A percentile compares a stretch with the other conserved stretches of the same genome.
Evolutionary conservation across 176 grass and related monocot genomes (phyloP).

Genomic region (Thinopyrum elongatum): DNA sequence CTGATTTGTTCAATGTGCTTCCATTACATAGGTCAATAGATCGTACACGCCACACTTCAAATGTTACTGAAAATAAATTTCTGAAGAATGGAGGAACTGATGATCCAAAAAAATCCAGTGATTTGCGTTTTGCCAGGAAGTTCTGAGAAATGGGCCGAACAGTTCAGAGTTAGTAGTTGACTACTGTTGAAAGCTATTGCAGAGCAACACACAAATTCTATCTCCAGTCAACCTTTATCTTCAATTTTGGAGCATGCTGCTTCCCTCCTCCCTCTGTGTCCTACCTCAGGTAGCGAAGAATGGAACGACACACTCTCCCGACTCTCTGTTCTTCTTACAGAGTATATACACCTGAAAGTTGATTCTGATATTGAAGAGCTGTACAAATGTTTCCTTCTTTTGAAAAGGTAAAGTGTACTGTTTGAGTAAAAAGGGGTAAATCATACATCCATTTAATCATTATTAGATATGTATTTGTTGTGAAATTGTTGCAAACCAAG

Average conservation of each 20-base stretch:
- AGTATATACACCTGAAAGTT: conserved; percentile 77
- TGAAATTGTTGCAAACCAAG: neutral
- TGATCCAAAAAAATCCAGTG: conserved; percentile 28
- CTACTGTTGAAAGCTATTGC: conserved; percentile 52
- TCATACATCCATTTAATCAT: neutral
- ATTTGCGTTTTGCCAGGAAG: conserved; percentile 28
- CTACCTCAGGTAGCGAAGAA: conserved; percentile 50
- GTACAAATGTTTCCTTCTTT: conserved; percentile 80
- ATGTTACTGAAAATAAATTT: conserved; percentile 30
- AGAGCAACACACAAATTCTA: conserved; percentile 30
- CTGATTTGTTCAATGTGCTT: conserved; percentile 55
- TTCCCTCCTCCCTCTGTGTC: conserved; percentile 35
- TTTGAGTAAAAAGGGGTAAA: conserved; percentile 36
- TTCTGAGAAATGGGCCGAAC: conserved; percentile 53
- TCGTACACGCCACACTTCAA: conserved; percentile 25
- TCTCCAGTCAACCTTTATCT: conserved; percentile 43
- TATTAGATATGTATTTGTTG: neutral
- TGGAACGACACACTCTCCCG: conserved; percentile 40
- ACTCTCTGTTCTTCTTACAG: conserved; percentile 48
- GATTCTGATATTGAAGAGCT: conserved; percentile 89
- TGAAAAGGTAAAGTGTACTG: conserved; percentile 61
- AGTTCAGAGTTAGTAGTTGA: conserved; percentile 57
- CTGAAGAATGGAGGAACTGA: conserved; percentile 2
- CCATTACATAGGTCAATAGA: conserved; percentile 57
- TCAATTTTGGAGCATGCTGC: conserved; percentile 50